A percentile compares a stretch with the other conserved stretches of the same genome.
These are phyloP conservation scores for Globisporangium acanthophoron DNA, from an alignment of 352 stramenopile genomes.

Conservation along the genomic window DNA sequence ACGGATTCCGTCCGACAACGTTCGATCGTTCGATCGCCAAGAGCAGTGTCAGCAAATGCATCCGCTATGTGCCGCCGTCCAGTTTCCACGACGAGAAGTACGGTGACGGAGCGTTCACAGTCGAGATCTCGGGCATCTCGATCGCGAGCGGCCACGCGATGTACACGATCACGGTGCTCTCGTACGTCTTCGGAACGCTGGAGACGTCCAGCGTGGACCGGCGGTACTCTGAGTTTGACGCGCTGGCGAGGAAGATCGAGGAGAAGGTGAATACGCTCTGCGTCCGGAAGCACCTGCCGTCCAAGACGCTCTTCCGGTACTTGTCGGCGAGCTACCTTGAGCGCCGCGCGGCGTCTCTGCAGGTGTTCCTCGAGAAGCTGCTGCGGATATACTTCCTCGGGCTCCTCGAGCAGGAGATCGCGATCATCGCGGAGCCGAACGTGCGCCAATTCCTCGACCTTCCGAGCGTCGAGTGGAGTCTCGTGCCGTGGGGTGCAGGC, in stretches of 20 bases:
- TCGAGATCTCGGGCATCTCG: conserved; percentile 57
- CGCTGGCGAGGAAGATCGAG: conserved; percentile 43
- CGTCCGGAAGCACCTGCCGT: conserved; percentile 45
- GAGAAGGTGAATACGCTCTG: conserved; percentile 46
- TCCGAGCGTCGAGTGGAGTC: conserved; percentile 61
- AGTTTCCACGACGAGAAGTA: conserved; percentile 42
- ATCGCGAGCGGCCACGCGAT: conserved; percentile 39
- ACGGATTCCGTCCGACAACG: conserved; percentile 8
- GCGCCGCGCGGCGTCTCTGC: conserved; percentile 43
- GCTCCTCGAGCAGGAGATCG: conserved; percentile 62
- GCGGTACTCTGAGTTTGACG: conserved; percentile 69
- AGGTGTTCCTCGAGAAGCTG: conserved; percentile 58
- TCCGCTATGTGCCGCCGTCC: conserved; percentile 46
- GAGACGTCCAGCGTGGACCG: conserved; percentile 46
- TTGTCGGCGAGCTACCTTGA: conserved; percentile 54
- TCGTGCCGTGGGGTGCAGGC: conserved; percentile 35
- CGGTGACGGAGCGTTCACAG: conserved; percentile 56
- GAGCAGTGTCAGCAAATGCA: conserved; percentile 31
- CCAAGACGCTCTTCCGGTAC: conserved; percentile 71
- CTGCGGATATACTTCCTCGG: conserved; percentile 54
- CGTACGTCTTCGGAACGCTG: conserved; percentile 28
- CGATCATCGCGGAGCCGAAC: conserved; percentile 56
- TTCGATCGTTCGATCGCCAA: not conserved
- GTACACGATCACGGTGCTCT: conserved; percentile 66
- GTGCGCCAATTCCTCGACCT: conserved; percentile 65